phyloP scores from a whole-genome alignment of 2,329 filamentous ascomycete genomes.

The Botrytis elliptica region DNA sequence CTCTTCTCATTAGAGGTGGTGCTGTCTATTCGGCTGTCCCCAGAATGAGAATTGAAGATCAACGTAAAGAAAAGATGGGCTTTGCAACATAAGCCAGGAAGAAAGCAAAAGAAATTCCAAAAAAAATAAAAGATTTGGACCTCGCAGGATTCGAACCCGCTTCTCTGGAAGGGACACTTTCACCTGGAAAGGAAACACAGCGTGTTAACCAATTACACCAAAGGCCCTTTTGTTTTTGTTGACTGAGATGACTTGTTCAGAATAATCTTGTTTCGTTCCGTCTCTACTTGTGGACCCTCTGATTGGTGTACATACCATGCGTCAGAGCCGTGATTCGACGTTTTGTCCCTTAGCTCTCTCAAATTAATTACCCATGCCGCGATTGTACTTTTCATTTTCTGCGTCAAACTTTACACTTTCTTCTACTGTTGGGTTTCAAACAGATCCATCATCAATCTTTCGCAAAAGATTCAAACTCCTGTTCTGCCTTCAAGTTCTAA shows the following conservation, averaged over 20 bases:
- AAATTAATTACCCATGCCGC: not conserved
- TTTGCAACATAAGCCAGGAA: not conserved
- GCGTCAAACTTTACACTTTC: not conserved
- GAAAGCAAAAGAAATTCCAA: not conserved
- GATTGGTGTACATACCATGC: not conserved
- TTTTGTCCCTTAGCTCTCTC: not conserved
- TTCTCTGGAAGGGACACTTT: not conserved
- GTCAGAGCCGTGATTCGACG: not conserved
- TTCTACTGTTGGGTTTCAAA: not conserved
- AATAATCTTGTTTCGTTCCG: not conserved
- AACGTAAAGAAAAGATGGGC: not conserved
- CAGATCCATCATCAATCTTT: not conserved
- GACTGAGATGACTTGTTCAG: not conserved
- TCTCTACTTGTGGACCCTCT: not conserved
- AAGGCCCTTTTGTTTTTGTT: not conserved
- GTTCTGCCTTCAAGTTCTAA: not conserved
- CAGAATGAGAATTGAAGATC: not conserved
- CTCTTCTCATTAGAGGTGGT: not conserved
- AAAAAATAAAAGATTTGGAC: not conserved
- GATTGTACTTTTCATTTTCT: not conserved
- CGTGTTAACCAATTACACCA: slow-evolving; percentile 3
- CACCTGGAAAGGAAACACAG: not conserved
- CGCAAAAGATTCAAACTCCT: not conserved
- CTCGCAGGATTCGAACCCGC: not conserved
- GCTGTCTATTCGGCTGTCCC: not conserved